Conservation (phyloP, 805 yeast genomes). For the Debaryomyces tyrocola region DNA sequence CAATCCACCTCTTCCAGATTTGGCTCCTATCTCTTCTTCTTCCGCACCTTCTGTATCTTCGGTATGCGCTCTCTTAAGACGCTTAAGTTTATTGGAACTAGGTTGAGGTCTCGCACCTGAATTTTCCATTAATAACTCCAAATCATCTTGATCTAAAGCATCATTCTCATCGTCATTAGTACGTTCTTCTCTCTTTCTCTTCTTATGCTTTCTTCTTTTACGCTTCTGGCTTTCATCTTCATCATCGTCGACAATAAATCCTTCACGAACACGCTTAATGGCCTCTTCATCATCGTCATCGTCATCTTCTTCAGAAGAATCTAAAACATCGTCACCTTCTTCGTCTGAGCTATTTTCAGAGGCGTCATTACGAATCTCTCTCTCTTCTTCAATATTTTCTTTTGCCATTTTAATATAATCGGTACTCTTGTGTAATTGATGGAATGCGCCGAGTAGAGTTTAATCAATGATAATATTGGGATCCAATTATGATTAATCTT, state of each 20-base stretch:
- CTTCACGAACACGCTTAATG: conserved; percentile 77
- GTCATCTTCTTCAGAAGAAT: conserved; percentile 88
- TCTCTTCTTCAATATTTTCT: conserved; percentile 31
- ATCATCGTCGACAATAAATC: conserved; percentile 92
- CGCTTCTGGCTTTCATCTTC: conserved; percentile 37
- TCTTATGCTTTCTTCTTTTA: conserved; percentile 37
- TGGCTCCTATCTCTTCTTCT: conserved; percentile 4
- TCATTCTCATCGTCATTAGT: conserved; percentile 49
- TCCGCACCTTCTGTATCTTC: conserved; percentile 35
- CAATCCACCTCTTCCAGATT: conserved; percentile 38
- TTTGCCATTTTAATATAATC: conserved; percentile 25
- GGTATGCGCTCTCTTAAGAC: conserved; percentile 70
- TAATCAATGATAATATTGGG: not conserved
- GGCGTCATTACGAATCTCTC: conserved; percentile 36
- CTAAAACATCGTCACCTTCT: conserved; percentile 40
- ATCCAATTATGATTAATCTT: conserved; percentile 1
- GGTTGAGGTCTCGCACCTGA: conserved; percentile 65
- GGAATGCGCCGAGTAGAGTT: conserved; percentile 1
- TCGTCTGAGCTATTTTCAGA: conserved; percentile 31
- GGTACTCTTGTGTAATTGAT: conserved; percentile 5
- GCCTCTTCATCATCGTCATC: conserved; percentile 89
- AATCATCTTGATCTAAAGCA: conserved; percentile 90
- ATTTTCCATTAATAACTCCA: conserved; percentile 87
- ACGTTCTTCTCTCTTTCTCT: conserved; percentile 36
- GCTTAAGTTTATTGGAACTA: conserved; percentile 59